Base-by-base conservation (phyloP, 192 early-diverging fungal species). In the Haplosporangium gracile region DNA sequence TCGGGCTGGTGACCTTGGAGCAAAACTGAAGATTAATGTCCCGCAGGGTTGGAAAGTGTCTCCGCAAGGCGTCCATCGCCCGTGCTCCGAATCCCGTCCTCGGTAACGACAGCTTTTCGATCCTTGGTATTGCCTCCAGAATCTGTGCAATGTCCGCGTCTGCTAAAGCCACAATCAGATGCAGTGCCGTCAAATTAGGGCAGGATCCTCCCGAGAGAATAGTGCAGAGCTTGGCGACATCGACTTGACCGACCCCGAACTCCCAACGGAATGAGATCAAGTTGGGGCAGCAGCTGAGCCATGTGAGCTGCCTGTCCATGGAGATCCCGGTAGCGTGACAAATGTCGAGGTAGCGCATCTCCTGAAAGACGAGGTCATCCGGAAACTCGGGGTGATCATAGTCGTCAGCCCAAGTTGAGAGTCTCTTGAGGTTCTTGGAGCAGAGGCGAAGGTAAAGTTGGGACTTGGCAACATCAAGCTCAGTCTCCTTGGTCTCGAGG, bases 1-100 rank as follows among this genome's bases (percentile, higher is more conserved):
- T 68, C 11, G 34, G 11, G n/a, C 77, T 70, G 3, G 26, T 68
- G 24, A 72, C 72, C 2, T 32, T 32, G 9, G 39, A n/a, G 29
- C 74, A 51, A 38, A 65, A 60, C 63, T 85, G 83, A 0, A 85
- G 51, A 29, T 80, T 85, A 42, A 85, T 73, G 16, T 85, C 83
- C 34, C 47, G 55, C 42, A 85, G 68, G 40, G 78, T 80, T 69
- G 83, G 60, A 38, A 85, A 85, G 34, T 85, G 83, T 40, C 70
- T 68, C 53, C 63, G 51, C n/a, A 85, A 71, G 4, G 78, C 74
- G 1, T 8, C 24, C 24, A 80, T 63, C 13, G 83, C 57, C 11
- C 22, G n/a, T 16, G 4, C 29, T 2, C 75, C 83, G 68, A 80
- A 80, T 0, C 39, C 36, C 1, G 83, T 79, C 18, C 22, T 47